Evolutionary conservation across 345 rosid genomes (phyloP), one percentile per base, ranked within the genome.

Genomic region (Clausena lansium): DNA sequence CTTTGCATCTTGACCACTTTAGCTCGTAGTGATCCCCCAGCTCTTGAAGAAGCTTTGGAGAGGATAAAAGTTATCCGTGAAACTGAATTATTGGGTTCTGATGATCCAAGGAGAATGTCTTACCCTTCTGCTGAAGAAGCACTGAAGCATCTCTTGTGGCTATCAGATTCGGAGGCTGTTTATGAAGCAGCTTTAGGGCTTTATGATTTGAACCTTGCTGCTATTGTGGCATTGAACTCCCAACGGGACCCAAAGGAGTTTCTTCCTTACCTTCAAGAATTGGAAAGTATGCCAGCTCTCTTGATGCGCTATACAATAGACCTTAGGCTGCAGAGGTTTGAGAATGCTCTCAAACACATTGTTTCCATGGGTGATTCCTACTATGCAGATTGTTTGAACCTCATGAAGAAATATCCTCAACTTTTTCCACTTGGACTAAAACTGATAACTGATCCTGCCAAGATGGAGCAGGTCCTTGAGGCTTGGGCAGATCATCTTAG

Each of bases 241-340:
- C 97, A 96, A 59, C 89, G 87, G 64, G 99, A 96, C 77, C 99
- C 99, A 25, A 96, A 96, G 89, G 99, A 96, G 74, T 94, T 96
- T 86, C 93, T 94, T 83, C 99, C 99, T 77, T 94, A 87, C 83
- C 98, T 96, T 67, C 94, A 90, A 82, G 97, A 91, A 73, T 83
- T 96, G 85, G 92, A 92, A 72, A 39, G 50, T 38, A 90, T 94
- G 97, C 87, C 97, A 1, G 17, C 78, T 84, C 84, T 86, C 55
- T 82, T 92, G 79, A 94, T 96, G 98, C 91, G 83, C 78, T 92
- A 91, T 81, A 94, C 80, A 74, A 91, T 96, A 75, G 98, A 96
- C 86, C 88, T 96, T 76, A 94, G 84, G 83, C 79, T 96, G 80
- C 87, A 78, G 17, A 89, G 95, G 78, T 88, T 87, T 78, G 97